A percentile compares a stretch with the other conserved stretches of the same genome.
Conservation (phyloP, 352 stramenopile species). For the Globisporangium camurandrum region DNA sequence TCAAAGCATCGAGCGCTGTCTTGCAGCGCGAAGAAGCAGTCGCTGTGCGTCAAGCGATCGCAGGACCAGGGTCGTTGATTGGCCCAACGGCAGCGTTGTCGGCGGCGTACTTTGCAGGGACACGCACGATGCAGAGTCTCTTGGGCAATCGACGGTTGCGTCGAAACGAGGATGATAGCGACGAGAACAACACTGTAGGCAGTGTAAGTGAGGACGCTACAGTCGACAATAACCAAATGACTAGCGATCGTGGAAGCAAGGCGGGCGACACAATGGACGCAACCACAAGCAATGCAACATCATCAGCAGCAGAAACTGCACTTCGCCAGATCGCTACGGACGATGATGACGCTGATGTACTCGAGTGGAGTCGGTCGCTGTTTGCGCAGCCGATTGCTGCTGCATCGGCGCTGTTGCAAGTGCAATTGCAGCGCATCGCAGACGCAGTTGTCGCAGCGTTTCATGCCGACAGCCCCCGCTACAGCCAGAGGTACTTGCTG, state of each 20-base stretch:
- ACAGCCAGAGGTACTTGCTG: too few relatives aligned
- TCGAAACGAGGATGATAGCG: too few relatives aligned
- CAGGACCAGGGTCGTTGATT: constrained; percentile 61
- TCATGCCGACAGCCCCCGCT: too few relatives aligned
- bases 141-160: constrained; percentile 33
- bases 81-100: constrained; percentile 58
- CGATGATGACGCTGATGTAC: too few relatives aligned
- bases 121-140: constrained; percentile 63
- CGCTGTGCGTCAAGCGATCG: constrained; percentile 57
- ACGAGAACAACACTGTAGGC: too few relatives aligned
- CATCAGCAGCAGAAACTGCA: background rate
- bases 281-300: background rate
- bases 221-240: constrained; percentile 24
- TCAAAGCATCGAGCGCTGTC: constrained; percentile 44
- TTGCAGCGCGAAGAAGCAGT: constrained; percentile 60
- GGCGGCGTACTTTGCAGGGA: constrained; percentile 66
- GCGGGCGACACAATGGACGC: background rate
- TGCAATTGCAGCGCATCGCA: too few relatives aligned
- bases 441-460: too few relatives aligned
- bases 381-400: too few relatives aligned
- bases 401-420: too few relatives aligned
- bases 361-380: too few relatives aligned
- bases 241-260: background rate
- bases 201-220: background rate
- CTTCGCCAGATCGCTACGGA: background rate